A percentile compares a stretch with the other conserved stretches of the same genome.
phyloP scores from a whole-genome alignment of 208 protist species.

The Porcisia deanei region DNA sequence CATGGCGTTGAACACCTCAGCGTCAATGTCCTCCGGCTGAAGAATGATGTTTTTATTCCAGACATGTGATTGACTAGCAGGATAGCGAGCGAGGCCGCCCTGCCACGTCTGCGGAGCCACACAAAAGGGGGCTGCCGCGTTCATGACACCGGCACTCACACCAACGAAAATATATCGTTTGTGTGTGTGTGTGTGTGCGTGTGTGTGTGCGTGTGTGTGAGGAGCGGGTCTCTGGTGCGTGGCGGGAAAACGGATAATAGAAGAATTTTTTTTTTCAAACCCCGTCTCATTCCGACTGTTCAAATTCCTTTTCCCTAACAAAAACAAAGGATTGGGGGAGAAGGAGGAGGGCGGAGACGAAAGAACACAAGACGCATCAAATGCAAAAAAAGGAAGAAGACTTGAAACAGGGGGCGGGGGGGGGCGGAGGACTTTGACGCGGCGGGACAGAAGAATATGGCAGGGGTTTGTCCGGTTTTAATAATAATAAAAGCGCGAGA shows the following conservation, averaged over 20 bases:
- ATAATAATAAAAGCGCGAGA: too few relatives aligned
- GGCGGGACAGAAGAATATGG: too few relatives aligned
- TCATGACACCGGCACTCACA: conserved; percentile 12
- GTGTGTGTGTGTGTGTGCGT: conserved; percentile 12
- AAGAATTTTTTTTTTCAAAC: neutral
- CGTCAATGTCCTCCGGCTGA: conserved; percentile 23
- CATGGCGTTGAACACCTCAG: conserved; percentile 16
- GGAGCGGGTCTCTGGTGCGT: neutral
- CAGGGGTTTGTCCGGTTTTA: too few relatives aligned
- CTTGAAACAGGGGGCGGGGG: too few relatives aligned
- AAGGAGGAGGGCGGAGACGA: too few relatives aligned
- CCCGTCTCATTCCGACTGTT: too few relatives aligned
- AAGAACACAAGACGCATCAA: too few relatives aligned
- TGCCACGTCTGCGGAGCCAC: conserved; percentile 27
- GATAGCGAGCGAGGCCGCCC: conserved; percentile 30
- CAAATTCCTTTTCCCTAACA: too few relatives aligned
- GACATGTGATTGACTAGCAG: conserved; percentile 17
- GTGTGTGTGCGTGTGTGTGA: conserved; percentile 15
- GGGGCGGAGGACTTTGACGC: too few relatives aligned
- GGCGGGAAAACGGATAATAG: neutral
- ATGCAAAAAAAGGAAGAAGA: too few relatives aligned
- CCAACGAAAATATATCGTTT: neutral
- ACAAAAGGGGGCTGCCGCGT: conserved; percentile 16
- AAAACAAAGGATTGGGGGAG: too few relatives aligned
- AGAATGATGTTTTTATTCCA: conserved; percentile 39